Evolutionary conservation across 1,139 yeast species (phyloP), one percentile per base, ranked within the genome.

Genomic region (Fermentozyma sake): DNA sequence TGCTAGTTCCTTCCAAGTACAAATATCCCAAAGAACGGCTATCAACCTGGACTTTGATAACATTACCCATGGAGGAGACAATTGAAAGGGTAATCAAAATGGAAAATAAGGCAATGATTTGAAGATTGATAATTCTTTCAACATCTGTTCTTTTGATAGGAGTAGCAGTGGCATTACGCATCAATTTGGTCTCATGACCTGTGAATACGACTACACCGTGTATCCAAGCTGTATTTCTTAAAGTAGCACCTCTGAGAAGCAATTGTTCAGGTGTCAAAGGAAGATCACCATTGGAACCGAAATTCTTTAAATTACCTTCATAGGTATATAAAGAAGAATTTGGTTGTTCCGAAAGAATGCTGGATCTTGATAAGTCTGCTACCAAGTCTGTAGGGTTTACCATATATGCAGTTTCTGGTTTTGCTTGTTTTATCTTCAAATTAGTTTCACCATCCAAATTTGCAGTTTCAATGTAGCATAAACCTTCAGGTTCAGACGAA

Each of bases 131-230:
- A 57, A 89, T 85, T 55, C 95, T 76, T 61, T 93, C 99, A 9
- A 93, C 97, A 15, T 95, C 96, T 1, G 98, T 93, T 47, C 95
- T 73, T 52, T 93, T 93, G 46, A 93, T 93, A 4, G 98, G 98
- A 1, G 99, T 81, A 3, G 98, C 96, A 2, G 97, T 89, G 9
- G 99, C 98, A 60, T 93, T 93, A 50, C 98, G 76, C 98, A 93
- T 91, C 40, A 93, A 69, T 50, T 93, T 93, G 0, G 99, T 91
- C 58, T 93, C 98, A 53, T 93, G 98, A 15, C 98, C 99, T 0
- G 99, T 93, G 52, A 91, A 93, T 2, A 91, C 76, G 3, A 85
- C 96, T 24, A 87, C 69, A 16, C 98, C 98, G 45, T 86, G 87
- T 24, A 93, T 76, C 96, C 96, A 93, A 27, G 80, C 86, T 0